These are phyloP conservation scores for Bryum argenteum DNA, from an alignment of 225 moss, liverwort and hornwort species.

Conservation along the genomic window DNA sequence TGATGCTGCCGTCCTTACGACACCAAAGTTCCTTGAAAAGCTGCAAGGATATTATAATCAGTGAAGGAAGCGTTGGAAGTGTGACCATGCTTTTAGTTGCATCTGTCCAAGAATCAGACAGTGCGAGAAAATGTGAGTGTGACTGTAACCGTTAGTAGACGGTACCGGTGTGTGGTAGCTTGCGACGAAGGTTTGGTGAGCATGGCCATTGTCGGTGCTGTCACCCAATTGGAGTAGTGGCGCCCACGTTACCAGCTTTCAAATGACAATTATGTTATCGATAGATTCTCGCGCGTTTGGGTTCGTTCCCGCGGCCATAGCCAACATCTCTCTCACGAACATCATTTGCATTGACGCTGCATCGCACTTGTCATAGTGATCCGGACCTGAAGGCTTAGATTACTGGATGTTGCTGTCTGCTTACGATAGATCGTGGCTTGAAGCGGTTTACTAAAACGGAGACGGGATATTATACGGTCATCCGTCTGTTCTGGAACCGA, in stretches of 20 bases:
- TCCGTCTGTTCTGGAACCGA: background rate
- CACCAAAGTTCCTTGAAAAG: background rate
- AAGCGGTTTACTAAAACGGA: background rate
- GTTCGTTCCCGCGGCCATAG: slow-evolving; percentile 26
- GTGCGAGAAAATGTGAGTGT: background rate
- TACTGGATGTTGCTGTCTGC: background rate
- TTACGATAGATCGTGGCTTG: slow-evolving; percentile 7
- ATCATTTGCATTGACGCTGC: slow-evolving; percentile 1
- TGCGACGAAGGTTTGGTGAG: slow-evolving; percentile 9
- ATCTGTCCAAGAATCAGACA: background rate
- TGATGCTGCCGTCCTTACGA: background rate
- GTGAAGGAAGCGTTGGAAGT: background rate
- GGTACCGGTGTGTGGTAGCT: background rate
- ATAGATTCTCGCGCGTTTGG: slow-evolving; percentile 11
- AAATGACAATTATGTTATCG: background rate
- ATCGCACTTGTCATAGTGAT: slow-evolving; percentile 14
- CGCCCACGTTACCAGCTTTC: slow-evolving; percentile 26
- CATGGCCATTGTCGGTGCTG: slow-evolving; percentile 29
- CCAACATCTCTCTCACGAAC: background rate
- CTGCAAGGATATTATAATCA: background rate
- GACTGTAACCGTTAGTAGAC: background rate
- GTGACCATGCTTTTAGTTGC: background rate
- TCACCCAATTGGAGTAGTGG: slow-evolving; percentile 18
- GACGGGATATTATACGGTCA: background rate
- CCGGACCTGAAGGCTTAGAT: background rate